These are phyloP conservation scores for Trichosporon ovoides DNA, from an alignment of 1,284 basidiomycete species.

Conservation along the genomic window DNA sequence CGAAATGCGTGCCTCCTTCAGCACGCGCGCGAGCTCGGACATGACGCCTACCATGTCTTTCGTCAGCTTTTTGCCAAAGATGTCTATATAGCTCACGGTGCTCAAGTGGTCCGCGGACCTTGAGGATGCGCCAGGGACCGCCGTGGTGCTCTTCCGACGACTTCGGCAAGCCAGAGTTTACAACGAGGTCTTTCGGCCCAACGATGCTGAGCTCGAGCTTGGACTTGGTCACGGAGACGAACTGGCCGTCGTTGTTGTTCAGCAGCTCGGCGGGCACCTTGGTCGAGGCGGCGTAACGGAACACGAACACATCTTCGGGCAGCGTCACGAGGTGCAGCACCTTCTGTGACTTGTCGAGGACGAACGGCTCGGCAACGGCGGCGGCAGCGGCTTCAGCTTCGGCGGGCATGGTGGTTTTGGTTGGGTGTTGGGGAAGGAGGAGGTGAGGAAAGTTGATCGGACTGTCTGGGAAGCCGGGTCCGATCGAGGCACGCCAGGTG, in stretches of 20 bases:
- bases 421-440: too few relatives aligned
- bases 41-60: constrained; percentile 59
- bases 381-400: too few relatives aligned
- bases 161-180: constrained; percentile 25
- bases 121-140: constrained; percentile 53
- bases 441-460: too few relatives aligned
- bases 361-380: neutral
- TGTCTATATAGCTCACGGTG: constrained; percentile 51
- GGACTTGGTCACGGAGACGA: constrained; percentile 60
- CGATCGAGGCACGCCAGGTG: too few relatives aligned
- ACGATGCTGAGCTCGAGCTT: constrained; percentile 60
- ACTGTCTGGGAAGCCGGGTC: too few relatives aligned
- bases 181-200: constrained; percentile 39
- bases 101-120: constrained; percentile 62
- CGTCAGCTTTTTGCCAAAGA: constrained; percentile 3
- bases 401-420: too few relatives aligned
- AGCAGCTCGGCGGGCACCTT: constrained; percentile 30
- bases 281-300: constrained; percentile 40
- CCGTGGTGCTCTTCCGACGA: constrained; percentile 49
- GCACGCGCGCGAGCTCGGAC: constrained; percentile 56
- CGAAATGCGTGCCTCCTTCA: constrained; percentile 56
- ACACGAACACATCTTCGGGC: constrained; percentile 53
- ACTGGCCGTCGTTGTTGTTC: constrained; percentile 36
- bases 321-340: constrained; percentile 50
- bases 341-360: constrained; percentile 19